These are phyloP conservation scores for Tetradesmus obliquus DNA, from an alignment of 139 green algal genomes.

Conservation along the genomic window DNA sequence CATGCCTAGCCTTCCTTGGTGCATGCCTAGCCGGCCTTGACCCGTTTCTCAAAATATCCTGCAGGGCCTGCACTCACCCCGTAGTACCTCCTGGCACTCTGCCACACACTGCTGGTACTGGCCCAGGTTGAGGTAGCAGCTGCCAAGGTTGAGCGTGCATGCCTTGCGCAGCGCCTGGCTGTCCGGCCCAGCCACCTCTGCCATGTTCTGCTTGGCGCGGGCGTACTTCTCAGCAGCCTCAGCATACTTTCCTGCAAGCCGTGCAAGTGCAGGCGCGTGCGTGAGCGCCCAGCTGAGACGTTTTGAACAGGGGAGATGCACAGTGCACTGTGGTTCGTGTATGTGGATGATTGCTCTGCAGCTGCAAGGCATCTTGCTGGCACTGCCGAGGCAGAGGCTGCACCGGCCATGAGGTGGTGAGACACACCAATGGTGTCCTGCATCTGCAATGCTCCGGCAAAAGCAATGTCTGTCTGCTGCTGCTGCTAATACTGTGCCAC, in stretches of 20 bases:
- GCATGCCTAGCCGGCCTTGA: too few species aligned
- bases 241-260: conserved; percentile 31
- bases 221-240: conserved; percentile 70
- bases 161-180: conserved; percentile 48
- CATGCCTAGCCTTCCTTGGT: too few species aligned
- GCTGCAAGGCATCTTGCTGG: neutral
- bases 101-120: conserved; percentile 54
- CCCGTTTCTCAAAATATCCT: too few species aligned
- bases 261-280: neutral
- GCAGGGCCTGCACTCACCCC: conserved; percentile 46
- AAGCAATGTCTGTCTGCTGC: neutral
- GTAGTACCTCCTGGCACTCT: conserved; percentile 63
- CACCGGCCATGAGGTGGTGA: too few species aligned
- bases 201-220: conserved; percentile 63
- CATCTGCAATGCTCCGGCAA: too few species aligned
- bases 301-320: neutral
- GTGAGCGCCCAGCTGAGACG: neutral
- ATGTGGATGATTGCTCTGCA: neutral
- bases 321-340: neutral
- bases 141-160: conserved; percentile 70
- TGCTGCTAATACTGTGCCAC: neutral
- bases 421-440: too few species aligned
- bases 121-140: conserved; percentile 70
- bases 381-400: too few species aligned
- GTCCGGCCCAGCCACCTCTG: conserved; percentile 23